Conservation (phyloP, 768 basidiomycete genomes). For the Boletus reticuloceps region DNA sequence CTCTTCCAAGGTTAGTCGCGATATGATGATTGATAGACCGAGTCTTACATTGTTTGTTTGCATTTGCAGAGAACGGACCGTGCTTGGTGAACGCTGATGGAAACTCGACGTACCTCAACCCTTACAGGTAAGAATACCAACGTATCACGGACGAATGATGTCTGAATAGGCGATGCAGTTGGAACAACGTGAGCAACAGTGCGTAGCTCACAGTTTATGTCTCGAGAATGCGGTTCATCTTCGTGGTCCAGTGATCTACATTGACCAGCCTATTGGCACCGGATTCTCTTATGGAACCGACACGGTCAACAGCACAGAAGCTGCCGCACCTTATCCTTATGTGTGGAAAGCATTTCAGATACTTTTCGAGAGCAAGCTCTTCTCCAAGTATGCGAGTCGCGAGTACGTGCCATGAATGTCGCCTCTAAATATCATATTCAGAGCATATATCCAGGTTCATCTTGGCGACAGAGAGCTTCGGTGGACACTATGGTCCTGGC, state of each 20-base stretch:
- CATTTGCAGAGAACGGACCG: constrained; percentile 55
- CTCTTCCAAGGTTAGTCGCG: constrained; percentile 52
- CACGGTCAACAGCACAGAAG: constrained; percentile 46
- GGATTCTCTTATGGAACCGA: constrained; percentile 61
- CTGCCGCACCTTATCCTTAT: constrained; percentile 44
- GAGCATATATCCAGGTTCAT: constrained; percentile 44
- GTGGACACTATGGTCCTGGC: constrained; percentile 63
- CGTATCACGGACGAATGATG: neutral
- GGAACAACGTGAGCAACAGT: constrained; percentile 72
- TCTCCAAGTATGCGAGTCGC: constrained; percentile 49
- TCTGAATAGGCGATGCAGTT: constrained; percentile 36
- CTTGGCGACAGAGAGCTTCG: constrained; percentile 65
- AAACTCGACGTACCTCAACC: constrained; percentile 52
- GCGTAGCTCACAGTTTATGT: constrained; percentile 16
- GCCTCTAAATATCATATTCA: neutral
- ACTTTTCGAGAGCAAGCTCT: constrained; percentile 54
- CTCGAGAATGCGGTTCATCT: neutral
- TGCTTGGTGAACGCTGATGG: constrained; percentile 57
- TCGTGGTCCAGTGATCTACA: constrained; percentile 55
- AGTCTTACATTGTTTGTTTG: neutral
- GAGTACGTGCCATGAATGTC: constrained; percentile 38
- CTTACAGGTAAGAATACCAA: constrained; percentile 45
- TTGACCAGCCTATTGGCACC: constrained; percentile 66
- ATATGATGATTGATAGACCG: neutral
- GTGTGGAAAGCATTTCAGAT: constrained; percentile 66